Percentiles rank a stretch among this genome's conserved stretches.
Conservation (phyloP, 805 yeast genomes). For the Candida succiphila region DNA sequence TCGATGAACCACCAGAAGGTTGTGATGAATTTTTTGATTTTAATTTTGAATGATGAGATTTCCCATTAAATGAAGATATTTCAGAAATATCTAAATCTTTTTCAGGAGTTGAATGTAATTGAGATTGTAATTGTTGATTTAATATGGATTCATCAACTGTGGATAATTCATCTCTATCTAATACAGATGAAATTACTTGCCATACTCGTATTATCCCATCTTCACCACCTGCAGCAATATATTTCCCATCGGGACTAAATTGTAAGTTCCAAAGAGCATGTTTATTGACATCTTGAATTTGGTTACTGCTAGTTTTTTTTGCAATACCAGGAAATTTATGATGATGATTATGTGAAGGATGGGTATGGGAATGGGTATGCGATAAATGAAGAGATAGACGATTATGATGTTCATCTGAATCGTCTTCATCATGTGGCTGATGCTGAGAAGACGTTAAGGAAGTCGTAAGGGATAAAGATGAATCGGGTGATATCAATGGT, state of each 20-base stretch:
- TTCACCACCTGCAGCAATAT: slow-evolving; percentile 76
- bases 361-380: background rate
- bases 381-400: background rate
- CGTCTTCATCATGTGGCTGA: too few relatives aligned
- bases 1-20: background rate
- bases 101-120: too few relatives aligned
- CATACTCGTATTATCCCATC: slow-evolving; percentile 61
- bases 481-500: slow-evolving; percentile 11
- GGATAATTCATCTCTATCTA: slow-evolving; percentile 36
- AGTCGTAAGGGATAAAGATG: too few relatives aligned
- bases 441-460: too few relatives aligned
- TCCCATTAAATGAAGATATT: background rate
- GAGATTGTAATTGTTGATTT: background rate
- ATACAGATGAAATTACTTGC: slow-evolving; percentile 69
- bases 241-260: slow-evolving; percentile 75
- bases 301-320: background rate
- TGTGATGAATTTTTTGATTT: background rate
- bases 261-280: slow-evolving; percentile 64
- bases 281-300: slow-evolving; percentile 8
- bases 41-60: background rate
- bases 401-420: background rate
- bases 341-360: background rate
- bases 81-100: background rate
- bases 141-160: background rate
- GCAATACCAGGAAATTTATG: background rate